A percentile compares a stretch with the other conserved stretches of the same genome.
Evolutionary conservation across 1,284 basidiomycete species (phyloP).

Genomic region (Tetrapyrgos nigripes): DNA sequence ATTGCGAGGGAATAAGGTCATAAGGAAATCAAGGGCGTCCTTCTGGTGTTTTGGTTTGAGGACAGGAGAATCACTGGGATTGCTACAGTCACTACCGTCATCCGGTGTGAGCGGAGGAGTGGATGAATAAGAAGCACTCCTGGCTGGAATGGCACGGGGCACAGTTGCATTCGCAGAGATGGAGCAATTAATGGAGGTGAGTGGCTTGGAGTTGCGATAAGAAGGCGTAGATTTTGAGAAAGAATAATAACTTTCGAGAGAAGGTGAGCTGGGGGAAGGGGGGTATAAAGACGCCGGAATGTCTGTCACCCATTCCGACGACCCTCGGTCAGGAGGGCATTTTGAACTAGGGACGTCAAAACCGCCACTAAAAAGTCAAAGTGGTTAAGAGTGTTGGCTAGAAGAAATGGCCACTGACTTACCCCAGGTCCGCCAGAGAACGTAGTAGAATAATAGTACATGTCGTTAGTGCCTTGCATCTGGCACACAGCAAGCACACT

Average conservation of each 20-base stretch:
- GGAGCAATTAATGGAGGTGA: constrained; percentile 20
- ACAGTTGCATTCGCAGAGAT: constrained; percentile 23
- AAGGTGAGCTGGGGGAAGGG: constrained; percentile 49
- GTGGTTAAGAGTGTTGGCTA: constrained; percentile 11
- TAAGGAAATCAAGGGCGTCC: constrained; percentile 77
- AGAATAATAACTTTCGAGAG: constrained; percentile 47
- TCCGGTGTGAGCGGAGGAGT: constrained; percentile 76
- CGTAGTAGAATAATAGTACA: constrained; percentile 88
- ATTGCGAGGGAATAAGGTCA: constrained; percentile 75
- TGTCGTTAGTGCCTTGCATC: constrained; percentile 76
- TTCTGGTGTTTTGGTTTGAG: constrained; percentile 48
- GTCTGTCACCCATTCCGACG: constrained; percentile 92
- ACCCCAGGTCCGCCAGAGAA: constrained; percentile 90
- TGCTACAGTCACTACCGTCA: constrained; percentile 48
- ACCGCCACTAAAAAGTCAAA: constrained; percentile 70
- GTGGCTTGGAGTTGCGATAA: constrained; percentile 35
- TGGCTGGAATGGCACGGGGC: constrained; percentile 38
- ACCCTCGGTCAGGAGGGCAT: constrained; percentile 93
- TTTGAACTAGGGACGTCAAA: constrained; percentile 87
- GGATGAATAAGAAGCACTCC: constrained; percentile 36
- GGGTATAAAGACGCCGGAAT: constrained; percentile 70
- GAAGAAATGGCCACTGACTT: constrained; percentile 32
- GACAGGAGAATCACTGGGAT: constrained; percentile 41
- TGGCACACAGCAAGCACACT: constrained; percentile 85
- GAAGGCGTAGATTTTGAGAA: constrained; percentile 42